These are phyloP conservation scores for Spathaspora sp. DNA, from an alignment of 805 yeast genomes.

Conservation along the genomic window DNA sequence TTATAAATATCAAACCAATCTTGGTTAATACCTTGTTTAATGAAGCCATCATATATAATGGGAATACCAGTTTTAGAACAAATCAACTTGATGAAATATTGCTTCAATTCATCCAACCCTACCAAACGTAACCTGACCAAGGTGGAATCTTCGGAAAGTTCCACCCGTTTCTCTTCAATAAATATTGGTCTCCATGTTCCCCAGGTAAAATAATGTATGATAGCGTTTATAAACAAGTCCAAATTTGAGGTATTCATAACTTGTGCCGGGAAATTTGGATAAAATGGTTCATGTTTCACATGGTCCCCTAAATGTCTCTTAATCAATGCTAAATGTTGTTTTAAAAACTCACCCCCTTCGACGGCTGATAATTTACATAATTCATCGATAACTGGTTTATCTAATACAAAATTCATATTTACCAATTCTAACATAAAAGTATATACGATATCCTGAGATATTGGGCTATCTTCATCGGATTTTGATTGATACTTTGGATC, in stretches of 20 bases:
- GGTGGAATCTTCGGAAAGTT: slow-evolving; percentile 1
- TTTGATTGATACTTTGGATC: background rate
- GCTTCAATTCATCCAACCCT: slow-evolving; percentile 5
- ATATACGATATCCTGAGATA: background rate
- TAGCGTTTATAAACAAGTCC: slow-evolving; percentile 6
- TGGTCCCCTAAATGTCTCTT: background rate
- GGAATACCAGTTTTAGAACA: slow-evolving; percentile 6
- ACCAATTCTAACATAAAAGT: background rate
- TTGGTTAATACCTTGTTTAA: slow-evolving; percentile 12
- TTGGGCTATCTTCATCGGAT: background rate
- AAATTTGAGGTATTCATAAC: slow-evolving; percentile 6
- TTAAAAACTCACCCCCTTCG: background rate
- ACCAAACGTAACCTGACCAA: background rate
- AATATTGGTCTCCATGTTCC: slow-evolving; percentile 2
- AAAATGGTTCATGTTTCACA: slow-evolving; percentile 4
- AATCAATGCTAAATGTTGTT: background rate
- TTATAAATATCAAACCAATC: slow-evolving; percentile 5
- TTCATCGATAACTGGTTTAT: background rate
- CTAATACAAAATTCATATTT: background rate
- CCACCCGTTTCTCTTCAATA: slow-evolving; percentile 3
- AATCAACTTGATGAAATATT: slow-evolving; percentile 4
- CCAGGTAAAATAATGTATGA: slow-evolving; percentile 4
- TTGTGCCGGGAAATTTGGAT: slow-evolving; percentile 10
- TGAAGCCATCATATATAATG: slow-evolving; percentile 9
- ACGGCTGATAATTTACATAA: background rate